A percentile compares a stretch with the other conserved stretches of the same genome.
Evolutionary conservation across 2,329 filamentous ascomycete genomes (phyloP).

Genomic region (Lachnellula arida): DNA sequence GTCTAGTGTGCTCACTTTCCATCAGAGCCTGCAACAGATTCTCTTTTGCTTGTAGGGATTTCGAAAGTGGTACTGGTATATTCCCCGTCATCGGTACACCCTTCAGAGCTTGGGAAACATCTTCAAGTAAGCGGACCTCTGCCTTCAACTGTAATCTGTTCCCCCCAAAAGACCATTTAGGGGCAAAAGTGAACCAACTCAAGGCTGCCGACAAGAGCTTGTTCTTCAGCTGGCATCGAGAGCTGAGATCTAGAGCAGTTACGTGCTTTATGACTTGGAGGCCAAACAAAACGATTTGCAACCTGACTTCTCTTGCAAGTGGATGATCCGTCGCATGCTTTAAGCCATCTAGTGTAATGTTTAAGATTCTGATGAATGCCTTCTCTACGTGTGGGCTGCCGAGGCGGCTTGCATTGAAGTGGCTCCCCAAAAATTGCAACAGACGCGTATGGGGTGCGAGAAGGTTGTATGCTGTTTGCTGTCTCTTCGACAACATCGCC

Average conservation of each 20-base stretch:
- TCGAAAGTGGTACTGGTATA: conserved; percentile 40
- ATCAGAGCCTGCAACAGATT: conserved; percentile 76
- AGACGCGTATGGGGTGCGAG: conserved; percentile 83
- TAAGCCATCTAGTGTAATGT: conserved; percentile 72
- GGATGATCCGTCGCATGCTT: conserved; percentile 71
- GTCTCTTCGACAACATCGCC: conserved; percentile 65
- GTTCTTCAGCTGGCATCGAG: conserved; percentile 82
- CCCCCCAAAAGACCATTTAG: conserved; percentile 92
- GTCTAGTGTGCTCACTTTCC: conserved; percentile 75
- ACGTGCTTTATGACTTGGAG: conserved; percentile 71
- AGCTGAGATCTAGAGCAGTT: conserved; percentile 57
- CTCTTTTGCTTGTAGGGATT: conserved; percentile 71
- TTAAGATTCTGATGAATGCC: conserved; percentile 76
- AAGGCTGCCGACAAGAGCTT: conserved; percentile 81
- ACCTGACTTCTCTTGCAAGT: conserved; percentile 84
- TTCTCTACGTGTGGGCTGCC: conserved; percentile 77
- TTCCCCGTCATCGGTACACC: conserved; percentile 55
- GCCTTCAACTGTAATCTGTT: conserved; percentile 92
- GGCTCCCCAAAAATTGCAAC: conserved; percentile 85
- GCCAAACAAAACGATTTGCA: conserved; percentile 81
- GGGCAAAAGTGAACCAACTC: conserved; percentile 79
- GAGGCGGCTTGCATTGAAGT: conserved; percentile 89
- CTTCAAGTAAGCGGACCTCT: conserved; percentile 74
- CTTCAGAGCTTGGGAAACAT: conserved; percentile 66
- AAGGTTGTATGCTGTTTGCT: conserved; percentile 74